phyloP scores from a whole-genome alignment of 352 stramenopile genomes.

The Phytophthora crassamura region DNA sequence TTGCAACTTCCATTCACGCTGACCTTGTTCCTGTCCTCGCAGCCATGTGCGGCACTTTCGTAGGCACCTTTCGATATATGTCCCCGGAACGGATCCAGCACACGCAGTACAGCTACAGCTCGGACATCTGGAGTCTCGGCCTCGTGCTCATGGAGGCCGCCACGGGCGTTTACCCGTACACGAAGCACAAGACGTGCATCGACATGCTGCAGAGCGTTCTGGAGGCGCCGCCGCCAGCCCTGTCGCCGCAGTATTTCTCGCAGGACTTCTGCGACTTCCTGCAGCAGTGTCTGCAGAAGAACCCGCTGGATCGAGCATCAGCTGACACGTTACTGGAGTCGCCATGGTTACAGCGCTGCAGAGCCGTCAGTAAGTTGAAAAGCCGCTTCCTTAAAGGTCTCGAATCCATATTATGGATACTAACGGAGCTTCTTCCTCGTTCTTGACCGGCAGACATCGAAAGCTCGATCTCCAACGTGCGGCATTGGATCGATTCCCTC shows the following conservation, averaged over 20 bases:
- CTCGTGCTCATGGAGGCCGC: conserved; percentile 93
- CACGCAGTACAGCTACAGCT: conserved; percentile 89
- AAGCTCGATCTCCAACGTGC: conserved; percentile 55
- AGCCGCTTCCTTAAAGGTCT: background rate
- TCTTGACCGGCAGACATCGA: conserved; percentile 29
- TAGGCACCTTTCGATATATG: conserved; percentile 95
- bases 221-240: conserved; percentile 68
- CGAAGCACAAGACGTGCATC: conserved; percentile 81
- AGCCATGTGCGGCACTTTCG: conserved; percentile 95
- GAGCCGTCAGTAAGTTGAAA: conserved; percentile 63
- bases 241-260: conserved; percentile 76
- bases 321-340: conserved; percentile 72
- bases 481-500: conserved; percentile 76
- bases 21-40: conserved; percentile 26
- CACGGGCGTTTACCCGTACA: conserved; percentile 91
- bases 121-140: conserved; percentile 94
- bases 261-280: conserved; percentile 80
- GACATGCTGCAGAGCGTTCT: conserved; percentile 86
- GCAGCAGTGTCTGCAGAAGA: conserved; percentile 66
- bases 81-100: conserved; percentile 92
- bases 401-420: conserved; percentile 38
- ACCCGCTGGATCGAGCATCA: conserved; percentile 65
- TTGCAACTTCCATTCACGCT: background rate
- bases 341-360: conserved; percentile 74
- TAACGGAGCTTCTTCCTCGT: conserved; percentile 11